Evolutionary conservation across 441 rosid genomes (phyloP).

Genomic region (Metrosideros polymorpha): DNA sequence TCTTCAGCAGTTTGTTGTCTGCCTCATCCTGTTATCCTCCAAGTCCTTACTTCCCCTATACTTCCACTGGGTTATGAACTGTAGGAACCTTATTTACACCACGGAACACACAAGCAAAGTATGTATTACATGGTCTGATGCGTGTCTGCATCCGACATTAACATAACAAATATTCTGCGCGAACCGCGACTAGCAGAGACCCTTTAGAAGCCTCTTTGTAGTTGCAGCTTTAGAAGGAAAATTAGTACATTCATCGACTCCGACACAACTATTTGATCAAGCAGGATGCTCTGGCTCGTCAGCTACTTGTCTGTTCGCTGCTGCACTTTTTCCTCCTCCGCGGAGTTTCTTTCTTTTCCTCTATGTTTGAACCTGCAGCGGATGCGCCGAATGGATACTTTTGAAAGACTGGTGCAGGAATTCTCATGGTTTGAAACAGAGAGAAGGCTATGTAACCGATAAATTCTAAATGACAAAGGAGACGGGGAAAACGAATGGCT

Average conservation of each 20-base stretch:
- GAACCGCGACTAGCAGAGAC: fast-evolving
- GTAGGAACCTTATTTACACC: not conserved
- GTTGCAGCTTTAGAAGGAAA: not conserved
- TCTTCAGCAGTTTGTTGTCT: no score
- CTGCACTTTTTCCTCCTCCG: not conserved
- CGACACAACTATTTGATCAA: not conserved
- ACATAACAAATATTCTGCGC: not conserved
- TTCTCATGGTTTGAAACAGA: not conserved
- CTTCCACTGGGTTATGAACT: not conserved
- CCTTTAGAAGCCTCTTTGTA: not conserved
- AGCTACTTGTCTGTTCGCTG: not conserved
- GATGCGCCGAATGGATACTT: not conserved
- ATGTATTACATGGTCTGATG: not conserved
- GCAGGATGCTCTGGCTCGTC: not conserved
- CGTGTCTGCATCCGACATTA: not conserved
- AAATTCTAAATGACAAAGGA: not conserved
- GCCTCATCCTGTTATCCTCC: no score
- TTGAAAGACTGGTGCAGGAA: not conserved
- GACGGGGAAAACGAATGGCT: not conserved
- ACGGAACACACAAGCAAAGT: not conserved
- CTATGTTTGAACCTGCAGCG: not conserved
- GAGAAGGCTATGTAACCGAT: not conserved
- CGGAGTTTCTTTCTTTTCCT: not conserved
- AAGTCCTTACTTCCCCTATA: no score
- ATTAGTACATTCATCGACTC: not conserved